These are phyloP conservation scores for Ceriops zippeliana DNA, from an alignment of 345 rosid species.

Conservation along the genomic window DNA sequence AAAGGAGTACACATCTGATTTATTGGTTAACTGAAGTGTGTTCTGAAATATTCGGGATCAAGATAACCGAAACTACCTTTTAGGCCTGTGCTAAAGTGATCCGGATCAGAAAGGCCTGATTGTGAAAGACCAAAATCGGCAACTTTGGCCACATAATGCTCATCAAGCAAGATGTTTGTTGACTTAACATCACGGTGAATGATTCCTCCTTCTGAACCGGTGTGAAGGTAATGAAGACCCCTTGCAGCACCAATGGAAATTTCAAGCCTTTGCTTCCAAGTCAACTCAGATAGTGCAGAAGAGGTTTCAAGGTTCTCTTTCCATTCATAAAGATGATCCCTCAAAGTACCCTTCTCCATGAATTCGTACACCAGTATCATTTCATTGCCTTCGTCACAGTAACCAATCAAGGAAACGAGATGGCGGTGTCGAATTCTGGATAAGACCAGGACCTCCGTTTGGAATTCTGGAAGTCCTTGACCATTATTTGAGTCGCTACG, in stretches of 20 bases:
- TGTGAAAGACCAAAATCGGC: no score
- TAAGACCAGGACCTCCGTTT: not conserved
- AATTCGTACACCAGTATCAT: not conserved
- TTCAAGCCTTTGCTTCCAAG: not conserved
- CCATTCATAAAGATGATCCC: not conserved
- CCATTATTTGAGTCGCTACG: constrained; percentile 12
- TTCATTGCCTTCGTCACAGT: not conserved
- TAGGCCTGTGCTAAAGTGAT: not conserved
- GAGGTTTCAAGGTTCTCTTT: not conserved
- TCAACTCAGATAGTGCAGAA: no score
- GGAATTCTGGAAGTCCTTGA: constrained; percentile 2
- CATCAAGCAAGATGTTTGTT: no score
- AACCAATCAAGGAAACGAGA: not conserved
- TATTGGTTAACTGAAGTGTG: constrained; percentile 6
- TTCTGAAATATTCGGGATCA: constrained; percentile 15
- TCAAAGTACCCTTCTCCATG: constrained; percentile 10
- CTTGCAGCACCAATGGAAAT: no score
- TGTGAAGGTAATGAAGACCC: no score
- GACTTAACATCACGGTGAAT: no score
- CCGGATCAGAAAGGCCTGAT: no score
- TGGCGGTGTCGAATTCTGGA: constrained; percentile 1
- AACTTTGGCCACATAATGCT: no score
- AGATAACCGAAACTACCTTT: constrained; percentile 18
- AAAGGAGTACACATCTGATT: constrained; percentile 15
- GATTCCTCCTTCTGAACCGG: no score